Evolutionary conservation across 192 early-diverging fungal species (phyloP).

Genomic region (Backusella tuberculispora): DNA sequence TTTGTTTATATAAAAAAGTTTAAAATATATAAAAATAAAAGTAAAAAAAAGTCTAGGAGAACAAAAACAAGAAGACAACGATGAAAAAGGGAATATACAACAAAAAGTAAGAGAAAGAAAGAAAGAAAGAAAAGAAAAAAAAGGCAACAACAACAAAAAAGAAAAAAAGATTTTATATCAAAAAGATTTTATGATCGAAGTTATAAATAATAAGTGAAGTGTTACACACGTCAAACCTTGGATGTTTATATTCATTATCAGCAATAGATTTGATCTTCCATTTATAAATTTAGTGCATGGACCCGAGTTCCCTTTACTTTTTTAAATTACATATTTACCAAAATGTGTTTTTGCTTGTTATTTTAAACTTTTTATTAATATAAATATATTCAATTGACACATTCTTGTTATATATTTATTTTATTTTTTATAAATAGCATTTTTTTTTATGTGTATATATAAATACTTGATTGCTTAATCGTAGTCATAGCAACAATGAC

Average conservation of each 20-base stretch:
- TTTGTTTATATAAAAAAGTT: constrained; percentile 2
- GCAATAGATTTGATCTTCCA: constrained; percentile 9
- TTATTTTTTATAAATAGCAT: not conserved
- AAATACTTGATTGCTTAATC: no score
- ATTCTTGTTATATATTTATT: not conserved
- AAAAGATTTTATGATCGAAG: not conserved
- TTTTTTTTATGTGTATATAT: not conserved
- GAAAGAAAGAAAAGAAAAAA: not conserved
- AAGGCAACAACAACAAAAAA: not conserved
- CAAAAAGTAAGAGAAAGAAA: not conserved
- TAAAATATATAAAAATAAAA: not conserved
- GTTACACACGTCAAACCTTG: constrained; percentile 8
- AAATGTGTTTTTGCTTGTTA: no score
- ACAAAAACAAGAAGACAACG: not conserved
- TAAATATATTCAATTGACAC: not conserved
- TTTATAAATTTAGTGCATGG: constrained; percentile 3
- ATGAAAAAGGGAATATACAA: not conserved
- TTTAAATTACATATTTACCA: not conserved
- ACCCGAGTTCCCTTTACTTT: constrained; percentile 14
- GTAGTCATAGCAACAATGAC: no score
- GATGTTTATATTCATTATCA: constrained; percentile 1
- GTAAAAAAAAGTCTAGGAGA: not conserved
- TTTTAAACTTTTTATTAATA: no score
- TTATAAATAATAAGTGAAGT: not conserved
- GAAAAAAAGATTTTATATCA: no score